Conservation (phyloP, 805 yeast species). For the Helenozyma rhizophorensis region DNA sequence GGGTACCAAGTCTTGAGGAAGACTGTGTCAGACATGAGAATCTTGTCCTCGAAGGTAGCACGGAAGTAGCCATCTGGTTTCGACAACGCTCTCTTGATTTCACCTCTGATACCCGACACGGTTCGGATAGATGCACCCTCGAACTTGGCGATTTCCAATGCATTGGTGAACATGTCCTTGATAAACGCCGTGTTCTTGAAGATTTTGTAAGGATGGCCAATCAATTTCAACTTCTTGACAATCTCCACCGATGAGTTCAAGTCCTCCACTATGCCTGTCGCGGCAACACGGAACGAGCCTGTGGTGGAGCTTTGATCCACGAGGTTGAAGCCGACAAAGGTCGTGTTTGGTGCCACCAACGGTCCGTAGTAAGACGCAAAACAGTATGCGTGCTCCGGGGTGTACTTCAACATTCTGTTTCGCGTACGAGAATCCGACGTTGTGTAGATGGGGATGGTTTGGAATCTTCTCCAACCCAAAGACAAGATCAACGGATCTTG, state of each 20-base stretch:
- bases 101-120: constrained; percentile 96
- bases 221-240: constrained; percentile 91
- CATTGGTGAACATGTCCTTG: constrained; percentile 90
- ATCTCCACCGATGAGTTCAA: constrained; percentile 87
- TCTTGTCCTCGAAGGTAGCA: constrained; percentile 95
- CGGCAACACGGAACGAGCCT: constrained; percentile 90
- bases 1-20: constrained; percentile 97
- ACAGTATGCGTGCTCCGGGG: constrained; percentile 97
- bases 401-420: constrained; percentile 95
- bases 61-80: constrained; percentile 94
- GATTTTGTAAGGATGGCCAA: constrained; percentile 90
- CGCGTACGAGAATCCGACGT: constrained; percentile 97
- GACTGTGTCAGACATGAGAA: constrained; percentile 83
- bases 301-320: constrained; percentile 82
- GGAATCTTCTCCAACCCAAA: constrained; percentile 98
- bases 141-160: constrained; percentile 93
- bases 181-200: constrained; percentile 96
- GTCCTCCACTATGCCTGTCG: constrained; percentile 94
- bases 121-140: constrained; percentile 98
- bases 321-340: constrained; percentile 91
- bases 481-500: constrained; percentile 94
- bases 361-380: constrained; percentile 97
- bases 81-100: constrained; percentile 88
- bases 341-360: constrained; percentile 93
- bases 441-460: constrained; percentile 91